Percentiles rank a stretch among this genome's conserved stretches.
Evolutionary conservation across 176 grass and related monocot species (phyloP).

Genomic region (Panicum miliaceum): DNA sequence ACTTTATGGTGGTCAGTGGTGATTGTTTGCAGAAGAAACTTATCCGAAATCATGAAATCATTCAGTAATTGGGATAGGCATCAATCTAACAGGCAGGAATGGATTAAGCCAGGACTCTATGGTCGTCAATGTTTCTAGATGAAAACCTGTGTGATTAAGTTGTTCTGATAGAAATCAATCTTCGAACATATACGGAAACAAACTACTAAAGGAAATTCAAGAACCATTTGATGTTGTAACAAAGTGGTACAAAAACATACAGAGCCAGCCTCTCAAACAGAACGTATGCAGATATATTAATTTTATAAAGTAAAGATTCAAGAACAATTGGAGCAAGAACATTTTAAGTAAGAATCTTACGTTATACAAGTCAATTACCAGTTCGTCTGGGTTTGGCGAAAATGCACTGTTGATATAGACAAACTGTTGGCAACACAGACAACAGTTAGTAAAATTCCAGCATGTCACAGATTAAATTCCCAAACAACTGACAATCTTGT

Average conservation of each 20-base stretch:
- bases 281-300: background rate
- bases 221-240: background rate
- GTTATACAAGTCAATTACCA: conserved; percentile 82
- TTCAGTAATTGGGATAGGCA: background rate
- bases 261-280: background rate
- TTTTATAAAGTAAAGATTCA: background rate
- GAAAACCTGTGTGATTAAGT: background rate
- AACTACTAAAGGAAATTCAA: background rate
- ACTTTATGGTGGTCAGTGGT: background rate
- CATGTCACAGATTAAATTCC: background rate
- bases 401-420: conserved; percentile 89
- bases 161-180: background rate
- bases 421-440: conserved; percentile 57
- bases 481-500: background rate
- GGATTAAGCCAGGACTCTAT: background rate
- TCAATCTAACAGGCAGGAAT: background rate
- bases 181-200: background rate
- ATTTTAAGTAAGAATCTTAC: conserved; percentile 50
- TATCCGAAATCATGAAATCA: background rate
- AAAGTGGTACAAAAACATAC: background rate
- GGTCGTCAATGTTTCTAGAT: background rate
- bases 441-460: conserved; percentile 28
- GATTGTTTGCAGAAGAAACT: background rate
- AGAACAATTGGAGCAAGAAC: background rate
- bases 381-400: conserved; percentile 83